These are phyloP conservation scores for Aspergillus pseudoglaucus DNA, from an alignment of 2,329 filamentous ascomycete species.

Conservation along the genomic window DNA sequence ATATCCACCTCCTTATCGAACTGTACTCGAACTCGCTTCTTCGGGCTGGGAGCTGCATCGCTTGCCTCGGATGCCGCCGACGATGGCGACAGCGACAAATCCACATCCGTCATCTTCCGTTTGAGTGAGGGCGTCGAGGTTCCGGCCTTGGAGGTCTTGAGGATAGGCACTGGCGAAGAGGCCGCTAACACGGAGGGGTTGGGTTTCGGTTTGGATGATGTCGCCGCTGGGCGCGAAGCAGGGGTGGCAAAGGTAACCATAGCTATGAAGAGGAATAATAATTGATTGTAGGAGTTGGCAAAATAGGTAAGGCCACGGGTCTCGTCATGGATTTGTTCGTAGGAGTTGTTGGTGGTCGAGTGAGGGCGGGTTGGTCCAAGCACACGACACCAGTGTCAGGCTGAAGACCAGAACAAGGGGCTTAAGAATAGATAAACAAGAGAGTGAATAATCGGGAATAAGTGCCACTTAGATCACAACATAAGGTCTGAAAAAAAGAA, in stretches of 20 bases:
- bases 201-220: slow-evolving; percentile 8
- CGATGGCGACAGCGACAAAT: slow-evolving; percentile 27
- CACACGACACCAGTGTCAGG: slow-evolving; percentile 15
- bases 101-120: slow-evolving; percentile 32
- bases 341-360: slow-evolving; percentile 5
- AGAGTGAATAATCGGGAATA: too few species aligned
- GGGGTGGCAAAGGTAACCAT: slow-evolving; percentile 31
- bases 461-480: neutral
- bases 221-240: slow-evolving; percentile 19
- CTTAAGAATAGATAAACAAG: too few species aligned
- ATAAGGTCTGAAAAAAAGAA: neutral
- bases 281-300: neutral
- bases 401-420: too few species aligned
- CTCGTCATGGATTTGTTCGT: neutral
- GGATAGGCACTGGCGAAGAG: slow-evolving; percentile 29
- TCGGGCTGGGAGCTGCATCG: slow-evolving; percentile 23
- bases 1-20: slow-evolving; percentile 36
- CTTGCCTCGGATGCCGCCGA: slow-evolving; percentile 21
- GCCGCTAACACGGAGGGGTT: slow-evolving; percentile 24
- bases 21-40: slow-evolving; percentile 39
- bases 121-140: slow-evolving; percentile 23
- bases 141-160: slow-evolving; percentile 29
- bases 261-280: slow-evolving; percentile 3
- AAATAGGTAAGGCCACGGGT: neutral
- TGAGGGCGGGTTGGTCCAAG: slow-evolving; percentile 9